These are phyloP conservation scores for Porogramme epimiltina DNA, from an alignment of 1,284 basidiomycete genomes.

Conservation along the genomic window DNA sequence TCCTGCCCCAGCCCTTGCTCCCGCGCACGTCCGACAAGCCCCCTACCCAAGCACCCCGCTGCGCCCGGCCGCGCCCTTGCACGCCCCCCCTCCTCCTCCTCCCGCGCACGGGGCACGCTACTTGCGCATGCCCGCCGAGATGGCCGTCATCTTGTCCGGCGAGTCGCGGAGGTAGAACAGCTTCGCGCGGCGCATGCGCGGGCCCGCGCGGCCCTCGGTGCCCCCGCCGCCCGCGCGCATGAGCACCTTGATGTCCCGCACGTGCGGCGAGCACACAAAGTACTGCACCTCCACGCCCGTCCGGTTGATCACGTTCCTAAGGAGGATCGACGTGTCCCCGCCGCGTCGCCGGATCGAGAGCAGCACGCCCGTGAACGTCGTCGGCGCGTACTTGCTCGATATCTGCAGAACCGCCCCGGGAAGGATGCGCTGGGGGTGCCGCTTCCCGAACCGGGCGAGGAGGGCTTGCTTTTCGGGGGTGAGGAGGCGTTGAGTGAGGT, in stretches of 20 bases:
- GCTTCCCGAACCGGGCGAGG: constrained; percentile 70
- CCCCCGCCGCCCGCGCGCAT: constrained; percentile 47
- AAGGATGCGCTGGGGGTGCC: constrained; percentile 64
- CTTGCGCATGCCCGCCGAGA: constrained; percentile 55
- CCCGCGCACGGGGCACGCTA: constrained; percentile 1
- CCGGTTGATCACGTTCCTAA: constrained; percentile 87
- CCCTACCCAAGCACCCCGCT: neutral
- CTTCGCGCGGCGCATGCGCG: constrained; percentile 72
- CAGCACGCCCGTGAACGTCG: constrained; percentile 84
- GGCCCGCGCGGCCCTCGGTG: constrained; percentile 43
- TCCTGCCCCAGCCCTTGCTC: neutral
- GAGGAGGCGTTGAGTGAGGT: constrained; percentile 68
- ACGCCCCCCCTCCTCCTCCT: neutral
- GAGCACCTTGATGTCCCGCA: constrained; percentile 83
- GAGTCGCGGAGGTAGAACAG: constrained; percentile 77
- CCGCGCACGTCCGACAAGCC: neutral
- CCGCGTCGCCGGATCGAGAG: constrained; percentile 81
- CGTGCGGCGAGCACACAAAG: constrained; percentile 79
- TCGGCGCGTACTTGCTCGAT: constrained; percentile 69
- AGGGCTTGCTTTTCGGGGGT: constrained; percentile 69
- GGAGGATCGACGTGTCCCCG: constrained; percentile 77
- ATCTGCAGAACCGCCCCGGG: constrained; percentile 85
- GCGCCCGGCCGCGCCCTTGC: neutral
- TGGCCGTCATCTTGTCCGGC: constrained; percentile 79
- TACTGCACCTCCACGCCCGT: constrained; percentile 92